Conservation (phyloP, 495 filamentous ascomycete genomes). For the Umbilicaria muhlenbergii region DNA sequence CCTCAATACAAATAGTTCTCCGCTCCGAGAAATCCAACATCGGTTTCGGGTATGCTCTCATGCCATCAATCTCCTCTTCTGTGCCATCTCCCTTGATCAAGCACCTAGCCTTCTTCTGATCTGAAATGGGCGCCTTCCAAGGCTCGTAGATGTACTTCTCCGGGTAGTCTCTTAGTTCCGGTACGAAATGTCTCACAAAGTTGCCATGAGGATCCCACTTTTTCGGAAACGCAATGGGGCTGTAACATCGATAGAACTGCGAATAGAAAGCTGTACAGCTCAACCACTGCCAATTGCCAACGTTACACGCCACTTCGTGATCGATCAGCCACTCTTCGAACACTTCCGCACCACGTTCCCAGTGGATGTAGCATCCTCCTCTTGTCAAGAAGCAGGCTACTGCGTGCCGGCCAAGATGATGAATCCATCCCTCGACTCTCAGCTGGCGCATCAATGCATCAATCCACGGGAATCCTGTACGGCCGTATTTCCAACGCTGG, state of each 20-base stretch:
- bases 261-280: constrained; percentile 52
- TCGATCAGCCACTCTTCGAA: constrained; percentile 60
- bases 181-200: constrained; percentile 43
- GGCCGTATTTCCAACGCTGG: constrained; percentile 44
- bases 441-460: constrained; percentile 64
- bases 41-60: constrained; percentile 43
- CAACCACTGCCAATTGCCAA: constrained; percentile 66
- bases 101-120: constrained; percentile 44
- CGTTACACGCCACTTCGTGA: constrained; percentile 53
- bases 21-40: constrained; percentile 56
- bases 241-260: constrained; percentile 52
- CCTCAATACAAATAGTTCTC: constrained; percentile 39
- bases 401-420: constrained; percentile 55
- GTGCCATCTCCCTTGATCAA: constrained; percentile 36
- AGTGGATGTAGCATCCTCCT: constrained; percentile 56
- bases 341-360: constrained; percentile 58
- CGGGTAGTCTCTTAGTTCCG: constrained; percentile 40
- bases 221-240: constrained; percentile 47
- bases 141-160: constrained; percentile 62
- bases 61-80: constrained; percentile 17
- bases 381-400: constrained; percentile 60
- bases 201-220: constrained; percentile 50
- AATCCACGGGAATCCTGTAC: constrained; percentile 58
- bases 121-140: constrained; percentile 46
- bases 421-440: constrained; percentile 54